Evolutionary conservation across 441 rosid genomes (phyloP).

Genomic region (Erodium moschatum): DNA sequence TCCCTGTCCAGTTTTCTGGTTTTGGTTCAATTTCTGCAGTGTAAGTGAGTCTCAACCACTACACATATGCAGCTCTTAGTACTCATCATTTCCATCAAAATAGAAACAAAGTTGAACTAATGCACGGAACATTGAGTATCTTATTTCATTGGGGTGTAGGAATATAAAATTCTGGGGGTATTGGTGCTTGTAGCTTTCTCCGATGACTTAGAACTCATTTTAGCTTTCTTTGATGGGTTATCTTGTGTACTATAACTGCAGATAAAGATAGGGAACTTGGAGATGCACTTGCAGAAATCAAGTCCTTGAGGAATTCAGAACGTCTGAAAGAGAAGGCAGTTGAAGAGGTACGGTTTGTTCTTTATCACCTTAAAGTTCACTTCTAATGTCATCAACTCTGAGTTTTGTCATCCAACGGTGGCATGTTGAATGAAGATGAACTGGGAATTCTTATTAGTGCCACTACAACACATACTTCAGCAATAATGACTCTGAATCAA

Average conservation of each 20-base stretch:
- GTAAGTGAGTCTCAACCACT: no score
- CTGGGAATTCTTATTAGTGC: no score
- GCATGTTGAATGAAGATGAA: no score
- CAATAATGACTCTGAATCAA: no score
- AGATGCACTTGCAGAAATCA: constrained; percentile 27
- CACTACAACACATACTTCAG: no score
- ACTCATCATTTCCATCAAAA: no score
- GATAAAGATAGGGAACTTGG: constrained; percentile 30
- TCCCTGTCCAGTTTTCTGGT: no score
- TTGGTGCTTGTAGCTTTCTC: not conserved
- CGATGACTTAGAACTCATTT: not conserved
- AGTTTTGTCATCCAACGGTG: no score
- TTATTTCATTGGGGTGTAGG: not conserved
- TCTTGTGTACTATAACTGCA: constrained; percentile 14
- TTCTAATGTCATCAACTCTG: no score
- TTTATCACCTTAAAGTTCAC: no score
- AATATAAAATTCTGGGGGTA: not conserved
- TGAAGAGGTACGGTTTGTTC: constrained; percentile 22
- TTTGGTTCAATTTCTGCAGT: no score
- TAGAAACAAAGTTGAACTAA: not conserved
- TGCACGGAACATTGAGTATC: not conserved
- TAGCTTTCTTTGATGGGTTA: not conserved
- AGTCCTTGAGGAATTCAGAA: constrained; percentile 24
- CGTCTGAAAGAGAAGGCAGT: constrained; percentile 28
- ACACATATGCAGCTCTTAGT: no score